These are phyloP conservation scores for Solanum paucissectum DNA, from an alignment of 257 asterid species.

Conservation along the genomic window DNA sequence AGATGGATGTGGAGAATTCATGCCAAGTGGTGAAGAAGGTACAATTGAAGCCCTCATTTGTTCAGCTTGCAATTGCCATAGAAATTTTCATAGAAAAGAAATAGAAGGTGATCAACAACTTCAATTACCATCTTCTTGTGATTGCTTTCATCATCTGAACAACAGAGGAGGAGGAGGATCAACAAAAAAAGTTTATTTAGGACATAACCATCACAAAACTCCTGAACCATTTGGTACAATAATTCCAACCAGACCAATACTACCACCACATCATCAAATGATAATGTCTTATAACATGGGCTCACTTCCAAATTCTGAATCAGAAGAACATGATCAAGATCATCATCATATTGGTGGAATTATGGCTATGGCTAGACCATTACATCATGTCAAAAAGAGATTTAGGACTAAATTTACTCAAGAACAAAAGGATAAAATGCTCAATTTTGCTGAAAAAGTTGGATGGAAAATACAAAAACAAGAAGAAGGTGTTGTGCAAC, in stretches of 20 bases:
- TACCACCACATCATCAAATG: conserved; percentile 41
- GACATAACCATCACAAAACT: conserved; percentile 14
- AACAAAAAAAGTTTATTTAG: conserved; percentile 32
- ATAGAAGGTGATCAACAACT: conserved; percentile 33
- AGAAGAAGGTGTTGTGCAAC: conserved; percentile 70
- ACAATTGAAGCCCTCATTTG: conserved; percentile 65
- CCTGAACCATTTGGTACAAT: conserved; percentile 19
- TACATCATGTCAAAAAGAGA: conserved; percentile 53
- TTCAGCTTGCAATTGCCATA: conserved; percentile 83
- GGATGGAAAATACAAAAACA: conserved; percentile 92
- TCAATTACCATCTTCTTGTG: conserved; percentile 7
- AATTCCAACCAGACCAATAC: conserved; percentile 20
- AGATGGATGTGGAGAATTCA: conserved; percentile 95
- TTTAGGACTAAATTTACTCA: conserved; percentile 67
- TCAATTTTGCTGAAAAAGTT: conserved; percentile 64
- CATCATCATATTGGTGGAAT: neutral
- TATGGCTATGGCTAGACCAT: conserved; percentile 11
- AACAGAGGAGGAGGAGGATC: conserved; percentile 16
- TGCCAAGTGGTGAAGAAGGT: conserved; percentile 88
- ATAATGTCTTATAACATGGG: conserved; percentile 51
- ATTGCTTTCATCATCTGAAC: conserved; percentile 11
- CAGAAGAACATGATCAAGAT: conserved; percentile 39
- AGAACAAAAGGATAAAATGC: conserved; percentile 93
- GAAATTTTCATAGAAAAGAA: conserved; percentile 85
- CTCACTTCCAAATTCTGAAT: conserved; percentile 29